Evolutionary conservation across 176 grass and related monocot species (phyloP), one percentile per base, ranked within the genome.

Genomic region (Otatea glauca): DNA sequence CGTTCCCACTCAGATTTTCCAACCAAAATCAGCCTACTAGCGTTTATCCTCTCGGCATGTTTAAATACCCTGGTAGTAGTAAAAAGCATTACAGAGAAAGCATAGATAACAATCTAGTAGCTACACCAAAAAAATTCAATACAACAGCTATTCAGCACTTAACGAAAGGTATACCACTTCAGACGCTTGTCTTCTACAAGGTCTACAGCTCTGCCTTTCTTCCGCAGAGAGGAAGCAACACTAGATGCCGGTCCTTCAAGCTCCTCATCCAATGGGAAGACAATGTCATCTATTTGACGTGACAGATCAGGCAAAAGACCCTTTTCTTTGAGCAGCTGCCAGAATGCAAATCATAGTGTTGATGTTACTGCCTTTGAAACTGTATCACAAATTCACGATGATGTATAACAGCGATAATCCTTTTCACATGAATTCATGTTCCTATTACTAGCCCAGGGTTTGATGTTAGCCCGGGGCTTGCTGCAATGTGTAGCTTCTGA

Each of bases 1-100:
- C 87, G 84, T 60, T 90, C 86, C 92, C 91, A 95, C 65, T 98
- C 96, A 6, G 93, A 95, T 45, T 90, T 98, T 35, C 96, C 96
- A 24, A 98, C 91, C 89, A 98, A 91, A 43, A 96, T 78, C 65
- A 98, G 89, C 83, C 96, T 92, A 67, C 83, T 87, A 18, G 93
- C 96, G 74, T 93, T 94, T 85, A 95, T 90, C 88, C 93, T 88
- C 60, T 95, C 96, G 0, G 96, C 89, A 29, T 98, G 91, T 82
- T 98, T 98, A 86, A 95, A 98, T 69, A 98, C 93, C 96, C 96
- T 95, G 81, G 35, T 20, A 78, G 50, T 18, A 59, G 17, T 20
- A 35, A 85, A 79, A 51, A 21, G n/a, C 48, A 86, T 74, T 64
- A 71, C 7, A 81, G 56, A 41, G 32, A 70, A 49, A 37, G 55